Evolutionary conservation across 306 rosid species (phyloP).

Genomic region (Quillaja saponaria): DNA sequence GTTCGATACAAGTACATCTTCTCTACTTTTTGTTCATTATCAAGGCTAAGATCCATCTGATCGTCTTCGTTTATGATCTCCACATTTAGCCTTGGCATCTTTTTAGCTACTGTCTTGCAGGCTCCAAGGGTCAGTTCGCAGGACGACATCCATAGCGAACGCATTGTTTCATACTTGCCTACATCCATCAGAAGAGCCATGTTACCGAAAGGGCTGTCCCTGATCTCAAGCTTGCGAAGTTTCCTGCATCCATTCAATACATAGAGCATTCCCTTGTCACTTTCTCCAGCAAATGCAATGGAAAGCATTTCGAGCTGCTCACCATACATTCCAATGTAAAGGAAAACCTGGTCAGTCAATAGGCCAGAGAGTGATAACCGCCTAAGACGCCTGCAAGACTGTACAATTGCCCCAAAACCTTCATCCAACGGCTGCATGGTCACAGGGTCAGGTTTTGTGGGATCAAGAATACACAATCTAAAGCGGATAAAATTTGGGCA

Average conservation of each 20-base stretch:
- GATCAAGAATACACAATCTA: conserved; percentile 73
- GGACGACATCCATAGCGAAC: conserved; percentile 99
- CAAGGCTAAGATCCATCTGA: conserved; percentile 40
- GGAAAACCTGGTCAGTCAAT: conserved; percentile 76
- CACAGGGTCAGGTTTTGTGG: conserved; percentile 65
- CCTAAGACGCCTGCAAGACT: conserved; percentile 74
- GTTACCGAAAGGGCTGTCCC: conserved; percentile 85
- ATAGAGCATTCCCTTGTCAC: conserved; percentile 86
- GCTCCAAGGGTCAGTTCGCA: conserved; percentile 79
- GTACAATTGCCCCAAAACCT: conserved; percentile 95
- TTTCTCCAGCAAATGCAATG: conserved; percentile 84
- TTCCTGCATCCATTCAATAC: conserved; percentile 94
- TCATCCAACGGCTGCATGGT: conserved; percentile 81
- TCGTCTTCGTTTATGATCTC: conserved; percentile 79
- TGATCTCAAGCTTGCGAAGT: conserved; percentile 90
- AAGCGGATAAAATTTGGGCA: conserved; percentile 85
- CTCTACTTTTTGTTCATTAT: conserved; percentile 61
- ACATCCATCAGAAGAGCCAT: conserved; percentile 75
- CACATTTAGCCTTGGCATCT: conserved; percentile 81
- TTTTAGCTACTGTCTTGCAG: conserved; percentile 68
- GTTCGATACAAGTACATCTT: conserved; percentile 89
- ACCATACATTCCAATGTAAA: conserved; percentile 84
- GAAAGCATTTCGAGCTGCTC: conserved; percentile 93
- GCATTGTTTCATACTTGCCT: conserved; percentile 99
- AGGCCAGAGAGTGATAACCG: conserved; percentile 77